A percentile compares a stretch with the other conserved stretches of the same genome.
phyloP scores from a whole-genome alignment of 331 rosid genomes.

The Quercus tomentella region DNA sequence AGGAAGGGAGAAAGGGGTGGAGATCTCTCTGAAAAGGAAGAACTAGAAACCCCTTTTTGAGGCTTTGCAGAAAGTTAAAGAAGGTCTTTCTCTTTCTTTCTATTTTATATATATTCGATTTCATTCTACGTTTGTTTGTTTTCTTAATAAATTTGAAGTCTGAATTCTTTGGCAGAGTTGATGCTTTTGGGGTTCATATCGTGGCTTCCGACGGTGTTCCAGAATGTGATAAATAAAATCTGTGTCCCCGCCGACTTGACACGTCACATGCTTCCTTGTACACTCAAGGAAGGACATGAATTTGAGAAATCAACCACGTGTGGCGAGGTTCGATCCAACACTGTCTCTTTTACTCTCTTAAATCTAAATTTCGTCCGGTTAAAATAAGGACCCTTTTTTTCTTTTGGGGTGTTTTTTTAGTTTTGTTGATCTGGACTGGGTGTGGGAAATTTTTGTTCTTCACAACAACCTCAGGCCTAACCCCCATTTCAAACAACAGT shows the following conservation, averaged over 20 bases:
- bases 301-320: not conserved
- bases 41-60: slow-evolving; percentile 56
- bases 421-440: no score
- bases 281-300: not conserved
- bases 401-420: no score
- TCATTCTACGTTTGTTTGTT: not conserved
- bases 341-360: no score
- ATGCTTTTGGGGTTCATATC: slow-evolving; percentile 73
- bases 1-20: not conserved
- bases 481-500: no score
- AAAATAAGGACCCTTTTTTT: no score
- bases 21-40: slow-evolving; percentile 10
- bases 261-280: slow-evolving; percentile 61
- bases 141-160: no score
- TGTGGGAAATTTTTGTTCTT: no score
- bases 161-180: slow-evolving; percentile 34
- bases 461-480: no score
- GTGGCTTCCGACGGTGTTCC: slow-evolving; percentile 53
- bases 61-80: slow-evolving; percentile 72
- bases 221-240: slow-evolving; percentile 43
- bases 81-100: slow-evolving; percentile 22
- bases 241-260: slow-evolving; percentile 29
- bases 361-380: no score
- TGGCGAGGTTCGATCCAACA: no score
- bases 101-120: no score